These are phyloP conservation scores for Trichoderma sp. DNA, from an alignment of 2,329 filamentous ascomycete genomes.

Conservation along the genomic window DNA sequence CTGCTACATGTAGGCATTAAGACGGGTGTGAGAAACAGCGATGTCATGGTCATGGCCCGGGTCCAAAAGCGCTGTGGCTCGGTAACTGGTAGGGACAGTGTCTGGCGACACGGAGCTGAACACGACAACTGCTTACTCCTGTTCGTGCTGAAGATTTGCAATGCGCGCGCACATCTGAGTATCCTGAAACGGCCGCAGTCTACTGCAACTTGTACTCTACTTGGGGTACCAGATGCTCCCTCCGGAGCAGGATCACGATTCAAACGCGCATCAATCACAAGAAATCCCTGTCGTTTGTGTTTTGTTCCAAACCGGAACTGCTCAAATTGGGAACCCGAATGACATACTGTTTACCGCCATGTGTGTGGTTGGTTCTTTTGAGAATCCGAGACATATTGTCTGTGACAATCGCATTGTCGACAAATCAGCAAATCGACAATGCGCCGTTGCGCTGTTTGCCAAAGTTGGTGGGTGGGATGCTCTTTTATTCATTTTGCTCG, in stretches of 20 bases:
- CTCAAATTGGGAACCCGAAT: slow-evolving; percentile 26
- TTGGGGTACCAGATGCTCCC: not conserved
- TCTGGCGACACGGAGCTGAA: not conserved
- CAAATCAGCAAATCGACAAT: not conserved
- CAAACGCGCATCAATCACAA: not conserved
- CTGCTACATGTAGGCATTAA: not conserved
- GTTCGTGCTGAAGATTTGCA: slow-evolving; percentile 6
- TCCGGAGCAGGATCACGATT: not conserved
- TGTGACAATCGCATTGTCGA: not conserved
- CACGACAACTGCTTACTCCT: not conserved
- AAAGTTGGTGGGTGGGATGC: not conserved
- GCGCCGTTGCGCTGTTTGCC: not conserved
- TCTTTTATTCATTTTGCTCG: not conserved
- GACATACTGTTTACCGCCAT: not conserved
- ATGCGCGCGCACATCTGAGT: not conserved
- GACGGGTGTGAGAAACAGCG: not conserved
- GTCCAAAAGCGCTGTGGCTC: not conserved
- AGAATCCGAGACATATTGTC: not conserved
- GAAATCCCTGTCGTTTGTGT: slow-evolving; percentile 18
- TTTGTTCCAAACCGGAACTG: slow-evolving; percentile 19
- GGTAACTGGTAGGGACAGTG: not conserved
- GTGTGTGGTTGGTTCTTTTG: not conserved
- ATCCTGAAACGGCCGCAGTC: not conserved
- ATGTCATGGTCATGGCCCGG: not conserved
- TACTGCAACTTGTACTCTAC: not conserved